Base-by-base conservation (phyloP, 805 yeast genomes). In the Zygoascus tannicola region DNA sequence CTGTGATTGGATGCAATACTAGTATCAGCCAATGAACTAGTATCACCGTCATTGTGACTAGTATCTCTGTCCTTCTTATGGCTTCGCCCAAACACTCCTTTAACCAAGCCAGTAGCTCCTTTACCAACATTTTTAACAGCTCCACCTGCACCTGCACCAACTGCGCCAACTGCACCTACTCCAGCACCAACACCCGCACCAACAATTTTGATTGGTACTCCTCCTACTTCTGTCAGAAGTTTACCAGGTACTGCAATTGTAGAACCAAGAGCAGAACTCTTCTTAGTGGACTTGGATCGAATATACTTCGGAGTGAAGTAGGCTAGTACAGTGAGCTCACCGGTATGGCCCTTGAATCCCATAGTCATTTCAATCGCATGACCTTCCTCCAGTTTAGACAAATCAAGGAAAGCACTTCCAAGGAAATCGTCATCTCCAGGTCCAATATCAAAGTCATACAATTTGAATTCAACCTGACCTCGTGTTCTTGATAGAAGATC, bases 391-490 rank as follows among this genome's bases (percentile, higher is more conserved):
- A 88, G 66, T 12, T 76, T 75, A 0, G 74, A 60, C 45, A 90
- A 65, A 8, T 75, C 71, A 44, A 87, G 59, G 19, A 57, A 53
- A 7, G 78, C 84, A 26, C 67, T 68, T 45, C 97, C 95, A 44
- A 92, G 70, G 50, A 70, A 68, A 62, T 92, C 99, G 63, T 92
- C 90, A 48, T 75, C 76, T 46, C 80, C 86, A 38, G 85, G 79
- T 52, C 95, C 95, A 51, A 90, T 76, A 64, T 92, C 99, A 96
- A 97, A 90, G 60, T 92, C 99, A 57, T 59, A 71, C 14, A 84
- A 76, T 45, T 70, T 74, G 44, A 85, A 69, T 45, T 66, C 67
- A 41, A 88, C 59, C 3, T 62, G 60, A 8, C 84, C 76, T 55
- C 76, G 77, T 44, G 72, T 76, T 58, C 85, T 74, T 60, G 82